Evolutionary conservation across 2,329 filamentous ascomycete genomes (phyloP), one percentile per base, ranked within the genome.

Genomic region (Elsinoe ampelina): DNA sequence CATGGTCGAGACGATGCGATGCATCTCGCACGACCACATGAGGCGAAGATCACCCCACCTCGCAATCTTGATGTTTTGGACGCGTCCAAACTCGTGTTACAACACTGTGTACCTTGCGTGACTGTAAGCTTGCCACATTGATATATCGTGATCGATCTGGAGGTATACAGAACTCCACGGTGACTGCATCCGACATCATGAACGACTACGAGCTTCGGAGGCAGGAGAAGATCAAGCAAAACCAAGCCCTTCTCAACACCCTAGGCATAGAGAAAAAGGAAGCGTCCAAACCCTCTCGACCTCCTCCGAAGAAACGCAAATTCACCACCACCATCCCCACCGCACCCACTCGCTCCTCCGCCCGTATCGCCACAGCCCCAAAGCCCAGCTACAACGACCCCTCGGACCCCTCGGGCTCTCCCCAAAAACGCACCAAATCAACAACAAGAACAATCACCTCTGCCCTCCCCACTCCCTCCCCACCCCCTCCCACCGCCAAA

Each of bases 191-290:
- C 22, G 15, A 32, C 50, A 56, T 12, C 13, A 74, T 75, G 72
- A 68, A 67, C 42, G 70, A 68, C 43, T 76, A 79, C 61, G 77
- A 79, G 61, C 68, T 70, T 1, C 69, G 72, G 17, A 71, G 77
- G 2, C 67, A 70, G 6, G 72, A 70, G 12, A 79, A 79, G 60
- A 78, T 80, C 61, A 71, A 72, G 59, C 70, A 73, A 8, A 80
- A 80, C 61, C 68, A 76, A 61, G 72, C 69, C 7, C 68, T 80
- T 1, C 66, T 80, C 2, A 70, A 71, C 48, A 70, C 75, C 38
- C 72, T 80, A 13, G 73, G 76, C 10, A 71, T 80, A 51, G 69
- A 71, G 36, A 60, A 63, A n/a, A 63, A 61, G 57, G 41, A 58
- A 38, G 57, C 61, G 34, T 17, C 38, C 26, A 51, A 43, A 41